Evolutionary conservation across 1,284 basidiomycete species (phyloP).

Genomic region (Pseudozyma tsukubaensis): DNA sequence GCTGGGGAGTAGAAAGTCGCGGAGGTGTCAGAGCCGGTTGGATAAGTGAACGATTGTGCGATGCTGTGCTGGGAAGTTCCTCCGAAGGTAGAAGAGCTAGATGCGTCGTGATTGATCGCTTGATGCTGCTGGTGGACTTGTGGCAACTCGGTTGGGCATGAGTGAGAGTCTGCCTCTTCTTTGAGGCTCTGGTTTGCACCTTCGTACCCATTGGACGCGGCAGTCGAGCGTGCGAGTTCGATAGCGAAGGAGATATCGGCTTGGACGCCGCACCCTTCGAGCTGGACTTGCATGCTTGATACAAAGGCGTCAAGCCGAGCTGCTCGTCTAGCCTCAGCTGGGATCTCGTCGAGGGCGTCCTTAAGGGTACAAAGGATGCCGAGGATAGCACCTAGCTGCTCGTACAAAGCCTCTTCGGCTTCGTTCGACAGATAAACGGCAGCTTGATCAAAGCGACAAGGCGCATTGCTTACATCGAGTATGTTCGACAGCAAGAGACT

Average conservation of each 20-base stretch:
- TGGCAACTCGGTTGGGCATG: too few species aligned
- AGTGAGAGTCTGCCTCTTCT: conserved; percentile 1
- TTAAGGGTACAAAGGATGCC: conserved; percentile 19
- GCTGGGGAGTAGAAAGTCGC: too few species aligned
- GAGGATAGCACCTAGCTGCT: conserved; percentile 17
- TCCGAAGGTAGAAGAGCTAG: too few species aligned
- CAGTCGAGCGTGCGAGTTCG: conserved; percentile 6
- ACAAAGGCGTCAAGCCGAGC: background rate
- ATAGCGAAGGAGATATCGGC: conserved; percentile 28
- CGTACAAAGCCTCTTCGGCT: conserved; percentile 3
- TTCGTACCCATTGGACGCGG: background rate
- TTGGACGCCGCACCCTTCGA: conserved; percentile 14
- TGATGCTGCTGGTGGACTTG: too few species aligned
- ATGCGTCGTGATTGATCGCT: too few species aligned
- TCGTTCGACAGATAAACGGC: background rate
- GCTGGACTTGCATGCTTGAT: background rate
- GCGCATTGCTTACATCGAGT: background rate
- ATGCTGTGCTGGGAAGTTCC: too few species aligned
- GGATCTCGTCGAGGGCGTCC: conserved; percentile 24
- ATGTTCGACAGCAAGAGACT: conserved; percentile 4
- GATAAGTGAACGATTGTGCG: too few species aligned
- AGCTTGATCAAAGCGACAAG: too few species aligned
- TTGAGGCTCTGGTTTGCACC: background rate
- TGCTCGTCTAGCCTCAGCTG: conserved; percentile 9
- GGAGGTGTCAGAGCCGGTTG: too few species aligned